Percentiles rank a stretch among this genome's conserved stretches.
Conservation (phyloP, 164 flowering plant species). For the Tinospora cordifolia region DNA sequence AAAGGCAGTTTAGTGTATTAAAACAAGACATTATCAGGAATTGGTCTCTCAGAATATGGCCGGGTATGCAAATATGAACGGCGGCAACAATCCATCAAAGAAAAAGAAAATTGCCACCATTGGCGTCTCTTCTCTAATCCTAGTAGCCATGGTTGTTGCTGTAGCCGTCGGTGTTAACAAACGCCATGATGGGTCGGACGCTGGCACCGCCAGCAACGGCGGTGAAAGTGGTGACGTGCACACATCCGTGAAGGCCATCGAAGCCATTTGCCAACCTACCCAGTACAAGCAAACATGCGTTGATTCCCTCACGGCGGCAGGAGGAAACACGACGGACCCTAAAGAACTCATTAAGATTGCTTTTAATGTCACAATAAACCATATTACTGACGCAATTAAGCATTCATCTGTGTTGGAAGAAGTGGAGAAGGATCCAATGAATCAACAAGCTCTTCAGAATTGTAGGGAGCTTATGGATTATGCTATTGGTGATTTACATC, state of each 20-base stretch:
- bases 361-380: constrained; percentile 30
- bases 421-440: constrained; percentile 42
- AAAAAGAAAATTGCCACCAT: constrained; percentile 35
- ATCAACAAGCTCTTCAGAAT: constrained; percentile 24
- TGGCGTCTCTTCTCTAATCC: constrained; percentile 29
- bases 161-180: constrained; percentile 29
- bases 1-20: neutral
- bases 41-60: no score
- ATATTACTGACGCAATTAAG: constrained; percentile 25
- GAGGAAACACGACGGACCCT: constrained; percentile 39
- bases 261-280: constrained; percentile 47
- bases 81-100: neutral
- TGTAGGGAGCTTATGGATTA: constrained; percentile 38
- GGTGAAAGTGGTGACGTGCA: constrained; percentile 13
- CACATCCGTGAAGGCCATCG: constrained; percentile 39
- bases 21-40: neutral
- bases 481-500: constrained; percentile 33
- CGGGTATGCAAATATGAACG: neutral
- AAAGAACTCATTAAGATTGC: constrained; percentile 44
- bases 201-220: neutral
- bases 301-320: constrained; percentile 24
- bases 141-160: constrained; percentile 54
- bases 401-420: constrained; percentile 28
- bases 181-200: neutral
- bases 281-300: constrained; percentile 46